These are phyloP conservation scores for Mycosphaerelloides madeirae DNA, from an alignment of 2,329 filamentous ascomycete genomes.

Conservation along the genomic window DNA sequence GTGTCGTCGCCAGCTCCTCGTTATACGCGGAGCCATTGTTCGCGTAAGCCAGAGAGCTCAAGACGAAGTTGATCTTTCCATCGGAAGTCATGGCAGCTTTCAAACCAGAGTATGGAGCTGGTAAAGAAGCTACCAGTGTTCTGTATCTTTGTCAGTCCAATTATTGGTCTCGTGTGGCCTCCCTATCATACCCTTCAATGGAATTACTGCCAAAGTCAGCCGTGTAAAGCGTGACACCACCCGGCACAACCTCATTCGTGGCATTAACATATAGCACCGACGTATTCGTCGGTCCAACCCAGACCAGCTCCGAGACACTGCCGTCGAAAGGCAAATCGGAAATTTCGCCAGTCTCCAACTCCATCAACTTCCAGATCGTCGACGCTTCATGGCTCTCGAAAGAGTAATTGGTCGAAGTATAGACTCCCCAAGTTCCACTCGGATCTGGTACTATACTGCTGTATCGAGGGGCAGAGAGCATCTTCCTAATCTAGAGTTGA, in stretches of 20 bases:
- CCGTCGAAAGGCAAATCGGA: slow-evolving; percentile 18
- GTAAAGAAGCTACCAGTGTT: slow-evolving; percentile 28
- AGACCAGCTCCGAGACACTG: slow-evolving; percentile 24
- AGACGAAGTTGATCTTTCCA: slow-evolving; percentile 25
- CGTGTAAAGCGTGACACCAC: slow-evolving; percentile 36
- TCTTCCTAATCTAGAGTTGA: slow-evolving; percentile 18
- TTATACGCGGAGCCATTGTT: slow-evolving; percentile 41
- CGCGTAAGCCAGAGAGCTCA: slow-evolving; percentile 24
- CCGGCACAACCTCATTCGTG: slow-evolving; percentile 20
- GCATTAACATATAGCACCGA: slow-evolving; percentile 29
- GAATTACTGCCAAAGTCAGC: slow-evolving; percentile 30
- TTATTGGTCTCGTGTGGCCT: too few relatives aligned
- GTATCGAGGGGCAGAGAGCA: slow-evolving; percentile 27
- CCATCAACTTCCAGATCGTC: slow-evolving; percentile 22
- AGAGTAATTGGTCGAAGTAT: slow-evolving; percentile 21
- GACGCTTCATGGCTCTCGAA: slow-evolving; percentile 21
- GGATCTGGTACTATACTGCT: slow-evolving; percentile 20
- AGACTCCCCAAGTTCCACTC: slow-evolving; percentile 31
- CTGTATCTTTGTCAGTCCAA: slow-evolving; percentile 3
- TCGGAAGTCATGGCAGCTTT: slow-evolving; percentile 29
- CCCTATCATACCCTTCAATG: slow-evolving; percentile 16
- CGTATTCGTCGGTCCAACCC: slow-evolving; percentile 31
- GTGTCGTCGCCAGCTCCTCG: slow-evolving; percentile 44
- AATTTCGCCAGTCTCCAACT: slow-evolving; percentile 20
- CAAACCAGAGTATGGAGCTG: slow-evolving; percentile 36